These are phyloP conservation scores for Plasmodium knowlesi DNA, from an alignment of 169 alveolate genomes.

Conservation along the genomic window DNA sequence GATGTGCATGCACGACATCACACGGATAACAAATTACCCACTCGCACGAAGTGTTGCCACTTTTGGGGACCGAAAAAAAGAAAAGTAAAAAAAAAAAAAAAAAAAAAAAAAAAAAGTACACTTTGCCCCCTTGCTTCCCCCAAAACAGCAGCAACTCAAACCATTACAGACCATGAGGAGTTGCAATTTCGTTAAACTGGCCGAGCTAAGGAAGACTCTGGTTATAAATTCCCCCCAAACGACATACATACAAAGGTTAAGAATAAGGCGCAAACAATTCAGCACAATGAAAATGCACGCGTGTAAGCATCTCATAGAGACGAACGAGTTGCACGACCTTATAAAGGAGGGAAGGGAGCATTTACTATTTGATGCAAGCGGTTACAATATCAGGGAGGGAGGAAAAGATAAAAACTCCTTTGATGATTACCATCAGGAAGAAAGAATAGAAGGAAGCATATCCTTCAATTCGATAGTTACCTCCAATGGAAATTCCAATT, in stretches of 20 bases:
- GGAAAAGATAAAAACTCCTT: neutral
- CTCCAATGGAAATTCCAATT: slow-evolving; percentile 26
- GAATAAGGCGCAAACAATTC: neutral
- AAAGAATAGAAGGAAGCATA: slow-evolving; percentile 58
- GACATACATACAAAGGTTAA: neutral
- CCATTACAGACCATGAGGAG: neutral
- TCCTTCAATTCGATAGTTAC: slow-evolving; percentile 18
- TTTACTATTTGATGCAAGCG: slow-evolving; percentile 41
- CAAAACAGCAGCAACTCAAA: neutral
- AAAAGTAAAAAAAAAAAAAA: no score
- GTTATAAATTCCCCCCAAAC: neutral
- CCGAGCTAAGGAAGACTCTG: neutral
- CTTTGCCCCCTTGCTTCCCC: neutral
- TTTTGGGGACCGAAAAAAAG: neutral
- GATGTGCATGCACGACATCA: neutral
- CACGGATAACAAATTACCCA: neutral
- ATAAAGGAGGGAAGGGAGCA: slow-evolving; percentile 46
- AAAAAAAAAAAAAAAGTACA: neutral
- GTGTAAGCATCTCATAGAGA: slow-evolving; percentile 25
- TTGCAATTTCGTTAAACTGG: neutral
- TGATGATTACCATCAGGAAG: slow-evolving; percentile 21
- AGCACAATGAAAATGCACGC: slow-evolving; percentile 5
- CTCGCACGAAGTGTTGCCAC: neutral
- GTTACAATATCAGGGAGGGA: slow-evolving; percentile 21
- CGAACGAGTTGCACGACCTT: slow-evolving; percentile 34